These are phyloP conservation scores for Anisogramma anomala DNA, from an alignment of 2,329 filamentous ascomycete species.

Conservation along the genomic window DNA sequence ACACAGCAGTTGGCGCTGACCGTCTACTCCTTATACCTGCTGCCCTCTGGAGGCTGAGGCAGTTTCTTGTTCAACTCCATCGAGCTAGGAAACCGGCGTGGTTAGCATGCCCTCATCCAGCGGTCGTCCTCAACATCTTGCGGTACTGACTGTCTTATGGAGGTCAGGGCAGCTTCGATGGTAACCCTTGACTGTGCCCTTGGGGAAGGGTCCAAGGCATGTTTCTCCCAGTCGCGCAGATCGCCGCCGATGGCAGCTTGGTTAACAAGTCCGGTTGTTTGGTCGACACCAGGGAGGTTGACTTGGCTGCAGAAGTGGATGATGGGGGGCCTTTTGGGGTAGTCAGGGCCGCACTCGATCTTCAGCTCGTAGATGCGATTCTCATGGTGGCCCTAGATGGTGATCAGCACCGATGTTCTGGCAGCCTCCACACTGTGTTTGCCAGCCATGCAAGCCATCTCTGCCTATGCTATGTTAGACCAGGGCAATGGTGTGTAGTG, in stretches of 20 bases:
- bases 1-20: background rate
- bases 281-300: constrained; percentile 90
- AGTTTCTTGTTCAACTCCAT: constrained; percentile 98
- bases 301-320: constrained; percentile 90
- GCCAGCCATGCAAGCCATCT: too few species aligned
- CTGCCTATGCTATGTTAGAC: background rate
- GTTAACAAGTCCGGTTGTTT: constrained; percentile 71
- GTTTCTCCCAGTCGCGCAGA: constrained; percentile 80
- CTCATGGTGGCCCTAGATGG: constrained; percentile 64
- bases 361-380: constrained; percentile 98
- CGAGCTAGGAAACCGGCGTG: constrained; percentile 45
- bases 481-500: background rate
- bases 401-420: constrained; percentile 1
- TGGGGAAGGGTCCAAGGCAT: constrained; percentile 40
- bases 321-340: constrained; percentile 78
- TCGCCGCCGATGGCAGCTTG: constrained; percentile 65
- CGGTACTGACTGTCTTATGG: constrained; percentile 23
- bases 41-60: constrained; percentile 81
- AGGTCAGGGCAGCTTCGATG: constrained; percentile 25
- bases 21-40: constrained; percentile 29
- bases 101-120: constrained; percentile 11
- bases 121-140: background rate
- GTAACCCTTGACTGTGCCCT: constrained; percentile 24
- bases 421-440: too few species aligned
- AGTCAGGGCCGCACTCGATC: constrained; percentile 84